Evolutionary conservation across 495 filamentous ascomycete genomes (phyloP), one percentile per base, ranked within the genome.

Genomic region (Barbatosphaeria neglecta): DNA sequence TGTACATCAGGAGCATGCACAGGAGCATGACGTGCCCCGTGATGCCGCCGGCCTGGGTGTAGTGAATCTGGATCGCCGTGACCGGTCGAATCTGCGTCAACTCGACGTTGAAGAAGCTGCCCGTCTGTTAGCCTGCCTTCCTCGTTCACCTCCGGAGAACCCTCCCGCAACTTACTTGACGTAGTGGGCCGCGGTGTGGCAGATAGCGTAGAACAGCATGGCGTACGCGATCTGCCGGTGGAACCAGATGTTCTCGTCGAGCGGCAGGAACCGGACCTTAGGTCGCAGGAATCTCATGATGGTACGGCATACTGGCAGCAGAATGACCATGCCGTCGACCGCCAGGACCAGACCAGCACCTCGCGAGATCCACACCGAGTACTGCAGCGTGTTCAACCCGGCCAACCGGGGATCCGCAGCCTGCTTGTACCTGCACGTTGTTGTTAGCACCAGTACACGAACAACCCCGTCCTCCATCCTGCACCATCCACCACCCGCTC

Each of bases 1-100:
- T 99, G 64, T 92, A 99, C 78, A 99, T 99, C 45, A 99, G 65
- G 44, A 99, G 70, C 92, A 99, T 97, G 75, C 92, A 99, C 8
- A 97, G 73, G 5, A 97, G 77, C 92, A 99, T 99, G 39, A 99
- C 77, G 66, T 99, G 92, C 16, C 92, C 92, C 0, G 92, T 99
- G 49, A 97, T 86, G 47, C 92, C 92, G 52, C 86, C 89, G 37
- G 87, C 75, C 59, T 92, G 75, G 4, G 82, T 77, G 56, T 95
- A 99, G 64, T 97, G 92, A 47, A 99, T 93, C 56, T 95, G 72
- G n/a, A 97, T 68, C 4, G 92, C 92, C 18, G 82, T 78, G 35
- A 82, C 75, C 1, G 83, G 81, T 13, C 92, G 81, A 24, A 97
- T 73, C 54, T 95, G 86, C 1, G 78, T 75, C 60, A 81, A 82